Evolutionary conservation across 768 basidiomycete species (phyloP), one percentile per base, ranked within the genome.

Genomic region (Lactarius evosmus): DNA sequence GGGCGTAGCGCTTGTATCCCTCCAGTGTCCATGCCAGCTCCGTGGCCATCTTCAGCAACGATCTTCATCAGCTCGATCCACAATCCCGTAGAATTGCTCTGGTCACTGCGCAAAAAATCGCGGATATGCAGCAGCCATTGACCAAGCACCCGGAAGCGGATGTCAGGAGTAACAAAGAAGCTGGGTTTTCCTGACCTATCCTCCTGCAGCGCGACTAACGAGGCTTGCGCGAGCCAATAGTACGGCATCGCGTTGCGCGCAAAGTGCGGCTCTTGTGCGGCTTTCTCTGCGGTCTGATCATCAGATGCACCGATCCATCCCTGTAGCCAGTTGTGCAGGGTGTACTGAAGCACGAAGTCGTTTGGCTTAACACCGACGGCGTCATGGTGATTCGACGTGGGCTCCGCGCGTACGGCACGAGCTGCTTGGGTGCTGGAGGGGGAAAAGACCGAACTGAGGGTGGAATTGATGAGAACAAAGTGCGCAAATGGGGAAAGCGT

Each of bases 141-240:
- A 40, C 59, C 53, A 7, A 69, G 62, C 44, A 69, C 66, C 19
- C 62, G 66, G 62, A 57, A 60, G 41, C 68, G 66, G 17, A 30
- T 55, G n/a, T 67, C 66, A 9, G 68, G 66, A 8, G 56, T 19
- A 36, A 67, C 27, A 29, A 59, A 63, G 16, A 58, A 50, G 17
- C 53, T 70, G 68, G 55, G 66, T 73, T 46, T 54, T 12, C 63
- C 30, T 7, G 65, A 79, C 76, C 77, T 57, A n/a, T 75, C 77
- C 49, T 81, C 78, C 66, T 82, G 80, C 58, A 77, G 71, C 17
- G 78, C 79, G 46, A 79, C 65, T 33, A 82, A 70, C 7, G 80
- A 77, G 33, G 81, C 76, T 67, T 83, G 78, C 11, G 79, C 82
- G 11, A 85, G 77, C 83, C 82, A 84, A 64, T 82, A 84, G 70